A percentile compares a stretch with the other conserved stretches of the same genome.
These are phyloP conservation scores for Xenoacremonium recifei DNA, from an alignment of 2,329 filamentous ascomycete species.

Conservation along the genomic window DNA sequence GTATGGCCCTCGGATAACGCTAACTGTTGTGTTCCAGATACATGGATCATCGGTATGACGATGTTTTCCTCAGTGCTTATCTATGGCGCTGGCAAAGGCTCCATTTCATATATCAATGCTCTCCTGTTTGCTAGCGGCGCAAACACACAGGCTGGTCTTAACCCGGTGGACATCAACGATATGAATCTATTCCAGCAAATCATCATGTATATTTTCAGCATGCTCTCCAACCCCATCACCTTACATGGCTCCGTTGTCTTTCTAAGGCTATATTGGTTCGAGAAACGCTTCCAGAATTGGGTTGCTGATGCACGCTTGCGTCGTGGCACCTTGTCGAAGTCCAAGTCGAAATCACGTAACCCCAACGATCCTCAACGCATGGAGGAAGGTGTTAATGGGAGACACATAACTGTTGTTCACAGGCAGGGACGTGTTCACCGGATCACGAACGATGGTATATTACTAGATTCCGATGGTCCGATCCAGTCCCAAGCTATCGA, in stretches of 20 bases:
- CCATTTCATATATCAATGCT: slow-evolving; percentile 78
- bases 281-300: slow-evolving; percentile 88
- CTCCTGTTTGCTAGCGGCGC: slow-evolving; percentile 84
- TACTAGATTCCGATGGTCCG: slow-evolving; percentile 36
- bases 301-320: slow-evolving; percentile 69
- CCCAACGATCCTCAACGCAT: slow-evolving; percentile 48
- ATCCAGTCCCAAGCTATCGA: slow-evolving; percentile 24
- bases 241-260: slow-evolving; percentile 87
- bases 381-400: slow-evolving; percentile 64
- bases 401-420: slow-evolving; percentile 66
- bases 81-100: slow-evolving; percentile 56
- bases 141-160: slow-evolving; percentile 90
- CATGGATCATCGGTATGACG: slow-evolving; percentile 74
- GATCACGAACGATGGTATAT: slow-evolving; percentile 60
- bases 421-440: slow-evolving; percentile 51
- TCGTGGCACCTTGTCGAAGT: slow-evolving; percentile 62
- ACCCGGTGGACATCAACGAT: slow-evolving; percentile 69
- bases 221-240: slow-evolving; percentile 79
- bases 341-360: slow-evolving; percentile 49
- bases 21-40: slow-evolving; percentile 49
- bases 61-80: slow-evolving; percentile 77
- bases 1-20: slow-evolving; percentile 7
- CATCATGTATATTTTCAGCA: slow-evolving; percentile 67
- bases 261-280: slow-evolving; percentile 94
- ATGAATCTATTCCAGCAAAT: slow-evolving; percentile 73